A percentile compares a stretch with the other conserved stretches of the same genome.
Evolutionary conservation across 257 asterid species (phyloP).

Genomic region (Solanum ossicruentum): DNA sequence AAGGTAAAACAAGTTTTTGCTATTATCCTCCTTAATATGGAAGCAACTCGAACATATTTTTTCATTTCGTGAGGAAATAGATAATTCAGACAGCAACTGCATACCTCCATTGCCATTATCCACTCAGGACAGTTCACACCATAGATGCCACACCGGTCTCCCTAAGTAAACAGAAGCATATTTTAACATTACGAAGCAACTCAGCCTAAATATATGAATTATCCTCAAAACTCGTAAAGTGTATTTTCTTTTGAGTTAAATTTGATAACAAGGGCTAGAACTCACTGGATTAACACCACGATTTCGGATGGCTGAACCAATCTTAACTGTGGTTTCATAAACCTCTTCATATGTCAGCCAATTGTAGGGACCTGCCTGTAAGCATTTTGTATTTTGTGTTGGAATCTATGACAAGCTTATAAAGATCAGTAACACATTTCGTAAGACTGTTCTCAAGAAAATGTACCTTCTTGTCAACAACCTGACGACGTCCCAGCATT

Average conservation of each 20-base stretch:
- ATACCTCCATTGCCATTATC: constrained; percentile 89
- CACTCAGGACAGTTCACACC: constrained; percentile 84
- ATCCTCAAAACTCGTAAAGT: not conserved
- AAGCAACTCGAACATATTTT: not conserved
- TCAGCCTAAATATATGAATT: not conserved
- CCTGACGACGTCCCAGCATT: constrained; percentile 66
- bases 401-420: not conserved
- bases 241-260: not conserved
- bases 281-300: constrained; percentile 68
- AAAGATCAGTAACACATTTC: not conserved
- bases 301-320: constrained; percentile 71
- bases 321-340: constrained; percentile 30
- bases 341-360: constrained; percentile 61
- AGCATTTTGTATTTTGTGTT: not conserved
- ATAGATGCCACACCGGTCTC: constrained; percentile 79
- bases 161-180: constrained; percentile 24
- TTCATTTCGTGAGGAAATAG: not conserved
- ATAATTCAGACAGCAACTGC: not conserved
- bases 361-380: constrained; percentile 54
- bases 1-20: not conserved
- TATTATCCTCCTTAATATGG: not conserved
- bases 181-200: not conserved
- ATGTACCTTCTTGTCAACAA: constrained; percentile 51
- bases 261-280: not conserved
- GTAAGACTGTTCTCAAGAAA: not conserved